These are phyloP conservation scores for Blastocystis sp. DNA, from an alignment of 352 stramenopile genomes.

Conservation along the genomic window DNA sequence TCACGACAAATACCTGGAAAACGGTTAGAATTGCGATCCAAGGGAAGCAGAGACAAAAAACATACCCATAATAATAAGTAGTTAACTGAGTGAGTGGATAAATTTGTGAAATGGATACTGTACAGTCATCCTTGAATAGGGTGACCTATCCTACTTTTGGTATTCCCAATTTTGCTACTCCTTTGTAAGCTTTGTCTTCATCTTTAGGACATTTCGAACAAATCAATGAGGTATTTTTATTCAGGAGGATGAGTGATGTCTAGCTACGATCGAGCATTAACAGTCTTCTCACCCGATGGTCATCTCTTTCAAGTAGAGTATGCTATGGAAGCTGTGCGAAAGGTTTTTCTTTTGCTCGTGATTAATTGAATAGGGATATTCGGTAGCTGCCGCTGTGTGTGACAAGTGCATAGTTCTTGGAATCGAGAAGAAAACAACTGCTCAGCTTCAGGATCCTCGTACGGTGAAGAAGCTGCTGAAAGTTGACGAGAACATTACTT, in stretches of 20 bases:
- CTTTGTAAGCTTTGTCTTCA: background rate
- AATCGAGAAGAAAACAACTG: conserved; percentile 55
- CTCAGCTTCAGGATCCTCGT: conserved; percentile 43
- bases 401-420: conserved; percentile 36
- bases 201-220: background rate
- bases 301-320: conserved; percentile 61
- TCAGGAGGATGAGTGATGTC: background rate
- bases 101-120: background rate
- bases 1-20: background rate
- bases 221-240: conserved; percentile 57
- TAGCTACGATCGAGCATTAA: conserved; percentile 61
- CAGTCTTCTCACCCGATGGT: conserved; percentile 60
- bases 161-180: background rate
- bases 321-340: conserved; percentile 58
- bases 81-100: conserved; percentile 2
- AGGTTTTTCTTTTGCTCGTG: background rate
- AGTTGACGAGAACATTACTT: conserved; percentile 58
- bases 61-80: conserved; percentile 21
- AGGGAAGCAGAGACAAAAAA: background rate
- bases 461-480: conserved; percentile 50
- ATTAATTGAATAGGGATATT: conserved; percentile 49
- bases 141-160: background rate
- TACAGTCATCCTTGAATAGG: background rate
- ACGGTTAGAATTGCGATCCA: background rate
- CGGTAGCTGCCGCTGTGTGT: conserved; percentile 33